These are phyloP conservation scores for Balamuthia mandrillaris DNA, from an alignment of 208 protist genomes.

Conservation along the genomic window DNA sequence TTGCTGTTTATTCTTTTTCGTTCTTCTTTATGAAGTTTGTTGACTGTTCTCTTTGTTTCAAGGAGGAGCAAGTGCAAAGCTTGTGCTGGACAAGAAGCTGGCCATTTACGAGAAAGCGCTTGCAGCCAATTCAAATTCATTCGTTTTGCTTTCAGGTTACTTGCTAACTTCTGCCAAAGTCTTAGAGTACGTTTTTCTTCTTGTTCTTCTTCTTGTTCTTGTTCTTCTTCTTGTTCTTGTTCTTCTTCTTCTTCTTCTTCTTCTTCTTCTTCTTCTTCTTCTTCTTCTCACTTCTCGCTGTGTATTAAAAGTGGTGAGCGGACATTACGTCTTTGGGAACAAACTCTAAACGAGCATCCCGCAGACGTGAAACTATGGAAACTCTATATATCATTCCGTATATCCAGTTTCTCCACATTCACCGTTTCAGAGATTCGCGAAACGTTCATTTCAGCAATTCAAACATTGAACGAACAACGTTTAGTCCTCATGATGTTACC, in stretches of 20 bases:
- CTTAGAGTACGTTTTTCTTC: not conserved
- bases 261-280: no score
- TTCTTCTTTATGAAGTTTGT: no score
- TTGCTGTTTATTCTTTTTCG: no score
- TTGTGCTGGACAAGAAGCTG: not conserved
- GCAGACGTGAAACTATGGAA: not conserved
- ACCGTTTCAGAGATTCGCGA: not conserved
- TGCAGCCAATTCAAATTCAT: not conserved
- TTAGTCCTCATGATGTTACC: not conserved
- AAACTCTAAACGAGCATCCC: not conserved
- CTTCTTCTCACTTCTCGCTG: not conserved
- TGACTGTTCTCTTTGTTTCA: no score
- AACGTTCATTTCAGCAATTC: constrained; percentile 4
- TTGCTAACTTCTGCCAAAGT: not conserved
- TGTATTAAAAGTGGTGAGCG: not conserved
- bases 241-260: no score
- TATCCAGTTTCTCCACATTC: not conserved
- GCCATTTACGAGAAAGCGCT: constrained; percentile 12
- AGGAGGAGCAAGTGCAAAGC: no score
- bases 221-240: not conserved
- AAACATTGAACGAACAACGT: not conserved
- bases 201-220: not conserved
- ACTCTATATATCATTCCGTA: not conserved
- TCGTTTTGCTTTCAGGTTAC: not conserved
- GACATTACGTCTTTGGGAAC: not conserved